Base-by-base conservation (phyloP, 768 basidiomycete species). In the Mycena chlorophos region DNA sequence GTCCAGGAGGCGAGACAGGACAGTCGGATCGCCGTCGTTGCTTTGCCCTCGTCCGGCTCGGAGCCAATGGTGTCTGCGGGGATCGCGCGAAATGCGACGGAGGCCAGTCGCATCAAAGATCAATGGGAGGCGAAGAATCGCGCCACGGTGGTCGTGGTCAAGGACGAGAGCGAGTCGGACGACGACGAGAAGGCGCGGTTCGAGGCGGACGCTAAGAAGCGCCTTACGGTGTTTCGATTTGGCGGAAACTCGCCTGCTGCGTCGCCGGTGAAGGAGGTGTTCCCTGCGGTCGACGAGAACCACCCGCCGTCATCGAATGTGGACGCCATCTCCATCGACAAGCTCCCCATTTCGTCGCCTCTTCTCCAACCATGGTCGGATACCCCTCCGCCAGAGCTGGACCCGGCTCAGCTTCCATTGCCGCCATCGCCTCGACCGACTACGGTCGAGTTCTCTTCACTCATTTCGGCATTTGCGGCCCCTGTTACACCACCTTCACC, bases 81-180 rank as follows among this genome's bases (percentile, higher is more conserved):
- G 17, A 23, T 54, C n/a, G 60, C 51, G 17, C 60, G 63, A 12
- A 58, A 56, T 28, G 47, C 69, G 10, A 77, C 79, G 14, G 82
- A 80, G 8, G 84, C 84, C 5, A 73, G 75, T 52, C 75, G 68
- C 55, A 72, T 86, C 64, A 85, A 83, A 65, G 70, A 76, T 40
- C 74, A 76, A 51, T 86, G 83, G 83, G 72, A 80, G 57, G 71
- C 74, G 2, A 71, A 67, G 56, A 78, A 81, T 58, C 65, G 62
- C 34, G 65, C n/a, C 40, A 8, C 40, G 8, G 22, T 16, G 20
- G 40, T 14, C n/a, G 40, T 14, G 8, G 13, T 12, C 14, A 34
- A 34, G 17, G 31, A 8, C 31, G 17, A 34, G 17, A 17, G 8
- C 17, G 31, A 34, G 31, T 17, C 17, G 31, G 40, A 42, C 13